Evolutionary conservation across 805 yeast species (phyloP).

Genomic region (Cyberlindnera japonica): DNA sequence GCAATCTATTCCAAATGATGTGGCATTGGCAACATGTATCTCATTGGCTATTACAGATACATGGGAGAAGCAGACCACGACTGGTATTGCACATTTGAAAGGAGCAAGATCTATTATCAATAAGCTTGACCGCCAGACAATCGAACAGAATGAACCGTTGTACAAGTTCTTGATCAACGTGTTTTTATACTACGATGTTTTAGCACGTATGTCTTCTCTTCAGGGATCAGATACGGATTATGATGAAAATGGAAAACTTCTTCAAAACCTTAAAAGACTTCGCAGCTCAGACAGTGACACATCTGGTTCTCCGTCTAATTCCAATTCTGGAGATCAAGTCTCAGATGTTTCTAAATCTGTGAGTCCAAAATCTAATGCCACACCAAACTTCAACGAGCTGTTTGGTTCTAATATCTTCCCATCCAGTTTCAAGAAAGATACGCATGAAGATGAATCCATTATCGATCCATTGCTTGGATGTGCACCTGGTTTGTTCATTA

Average conservation of each 20-base stretch:
- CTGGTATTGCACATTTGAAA: slow-evolving; percentile 65
- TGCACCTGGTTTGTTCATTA: slow-evolving; percentile 58
- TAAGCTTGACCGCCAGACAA: slow-evolving; percentile 29
- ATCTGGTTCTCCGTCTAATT: background rate
- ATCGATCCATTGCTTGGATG: slow-evolving; percentile 68
- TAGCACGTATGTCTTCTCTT: slow-evolving; percentile 61
- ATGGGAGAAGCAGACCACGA: slow-evolving; percentile 64
- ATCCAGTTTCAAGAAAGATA: slow-evolving; percentile 1
- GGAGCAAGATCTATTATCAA: slow-evolving; percentile 63
- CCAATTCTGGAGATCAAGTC: background rate
- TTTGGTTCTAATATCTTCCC: slow-evolving; percentile 17
- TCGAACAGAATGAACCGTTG: slow-evolving; percentile 14
- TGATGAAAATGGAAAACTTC: slow-evolving; percentile 16
- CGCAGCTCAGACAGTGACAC: slow-evolving; percentile 3
- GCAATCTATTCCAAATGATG: slow-evolving; percentile 52
- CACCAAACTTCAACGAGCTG: slow-evolving; percentile 16
- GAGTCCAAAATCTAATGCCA: slow-evolving; percentile 4
- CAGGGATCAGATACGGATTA: slow-evolving; percentile 35
- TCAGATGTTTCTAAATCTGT: background rate
- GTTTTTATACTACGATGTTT: slow-evolving; percentile 67
- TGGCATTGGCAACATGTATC: slow-evolving; percentile 62
- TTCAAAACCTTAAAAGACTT: slow-evolving; percentile 13
- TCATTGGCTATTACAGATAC: slow-evolving; percentile 62
- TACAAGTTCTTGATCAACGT: slow-evolving; percentile 34
- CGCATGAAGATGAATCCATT: slow-evolving; percentile 12